A percentile compares a stretch with the other conserved stretches of the same genome.
phyloP scores from a whole-genome alignment of 176 grass and related monocot species.

The Tuctoria greenei region DNA sequence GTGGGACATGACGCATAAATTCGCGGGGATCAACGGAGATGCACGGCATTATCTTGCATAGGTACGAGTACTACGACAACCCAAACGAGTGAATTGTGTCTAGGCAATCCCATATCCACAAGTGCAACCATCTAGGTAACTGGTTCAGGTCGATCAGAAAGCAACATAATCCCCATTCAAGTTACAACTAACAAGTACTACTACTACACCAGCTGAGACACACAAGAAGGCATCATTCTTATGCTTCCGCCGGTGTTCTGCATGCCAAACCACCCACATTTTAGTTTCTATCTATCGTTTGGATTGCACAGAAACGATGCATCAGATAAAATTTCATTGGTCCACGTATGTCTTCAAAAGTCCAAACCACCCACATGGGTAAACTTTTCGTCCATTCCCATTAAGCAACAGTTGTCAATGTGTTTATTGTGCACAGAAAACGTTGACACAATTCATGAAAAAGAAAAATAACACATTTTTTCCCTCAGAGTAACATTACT shows the following conservation, averaged over 20 bases:
- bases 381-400: neutral
- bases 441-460: neutral
- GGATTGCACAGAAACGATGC: neutral
- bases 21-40: neutral
- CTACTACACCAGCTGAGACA: neutral
- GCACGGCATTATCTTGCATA: neutral
- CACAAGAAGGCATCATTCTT: neutral
- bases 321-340: neutral
- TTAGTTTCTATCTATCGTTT: no score
- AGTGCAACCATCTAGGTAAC: no score
- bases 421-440: neutral
- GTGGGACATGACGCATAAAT: constrained; percentile 26
- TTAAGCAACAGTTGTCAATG: neutral
- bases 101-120: no score
- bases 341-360: neutral
- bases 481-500: neutral
- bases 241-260: constrained; percentile 87
- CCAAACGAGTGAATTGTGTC: no score
- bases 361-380: neutral
- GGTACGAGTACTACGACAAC: neutral
- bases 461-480: neutral
- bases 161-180: neutral
- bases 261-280: no score
- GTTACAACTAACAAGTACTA: no score
- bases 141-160: neutral